Base-by-base conservation (phyloP, 805 yeast genomes). In the Komagataella populi region DNA sequence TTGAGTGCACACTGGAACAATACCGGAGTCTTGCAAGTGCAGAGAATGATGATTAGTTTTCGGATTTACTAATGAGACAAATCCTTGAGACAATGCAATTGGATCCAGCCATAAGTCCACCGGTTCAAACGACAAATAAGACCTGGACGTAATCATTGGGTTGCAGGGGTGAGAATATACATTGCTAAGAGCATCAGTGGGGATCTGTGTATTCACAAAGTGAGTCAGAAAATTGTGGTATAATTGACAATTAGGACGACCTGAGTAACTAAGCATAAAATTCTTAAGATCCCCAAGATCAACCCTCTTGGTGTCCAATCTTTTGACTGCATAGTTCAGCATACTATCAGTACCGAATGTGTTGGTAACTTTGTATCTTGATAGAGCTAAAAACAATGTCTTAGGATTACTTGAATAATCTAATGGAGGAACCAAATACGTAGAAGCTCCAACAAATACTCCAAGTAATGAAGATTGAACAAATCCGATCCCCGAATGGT, bases 1-100 rank as follows among this genome's bases (percentile, higher is more conserved):
- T 60, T 90, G 96, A 0, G 98, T 87, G 62, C 95, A 87, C 6
- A 89, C 90, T 0, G 97, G 95, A 0, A 90, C 97, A 74, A 91
- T 85, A 10, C 99, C 99, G 0, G 96, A 87, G 60, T 93, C 99
- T 61, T 89, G 96, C 6, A 93, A 68, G 52, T 82, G 83, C 50
- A 93, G 68, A 0, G 89, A 87, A 56, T 76, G 74, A 3, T 86
- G 82, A 23, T 73, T 73, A 55, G 80, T 84, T 3, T 77, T 77
- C 8, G 88, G 91, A 57, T 86, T 84, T 5, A 88, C 90, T 23
- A 86, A 74, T 18, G 85, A 80, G 2, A 93, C 76, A 51, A 83
- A 79, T 2, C 99, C 99, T 55, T 88, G 91, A n/a, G 97, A 75
- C 53, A 93, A 71, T 0, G 95, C 91, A 48, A 84, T 72, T 0